Evolutionary conservation across 139 green algal species (phyloP), one percentile per base, ranked within the genome.

Genomic region (Picochlorum sp.): DNA sequence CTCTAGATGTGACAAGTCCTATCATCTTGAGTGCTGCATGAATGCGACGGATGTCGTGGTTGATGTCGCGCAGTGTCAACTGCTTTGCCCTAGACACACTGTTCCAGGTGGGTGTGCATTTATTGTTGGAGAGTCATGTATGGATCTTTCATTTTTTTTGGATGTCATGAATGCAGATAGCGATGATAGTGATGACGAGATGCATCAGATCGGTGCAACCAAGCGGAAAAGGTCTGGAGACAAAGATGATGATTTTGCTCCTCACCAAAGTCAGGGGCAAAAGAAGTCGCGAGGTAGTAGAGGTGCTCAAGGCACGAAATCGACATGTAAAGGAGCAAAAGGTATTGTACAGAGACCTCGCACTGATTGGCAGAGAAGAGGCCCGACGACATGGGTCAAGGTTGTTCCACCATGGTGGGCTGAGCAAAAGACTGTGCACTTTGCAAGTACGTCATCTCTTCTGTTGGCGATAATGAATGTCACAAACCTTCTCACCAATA

Each of bases 331-430:
- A 54, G 47, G n/a, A 26, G 9, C 47, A 20, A 54, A 54, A 24
- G 16, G 47, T 54, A 21, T 21, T 26, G 15, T 44, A 23, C 50
- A 66, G 57, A 49, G 71, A 11, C 47, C 59, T 2, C 65, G 71
- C 23, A 78, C 71, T 10, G 71, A 78, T 60, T 78, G 71, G 71
- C 71, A 78, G 64, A 65, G 64, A 46, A 44, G 54, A 46, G 71
- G 66, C 4, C 49, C 65, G 7, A 49, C 46, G 32, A 64, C 65
- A 1, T 78, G 71, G 71, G 28, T 67, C 30, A 78, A 78, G 54
- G 59, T 74, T 24, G 71, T 78, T 41, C 71, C 71, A 37, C 71
- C 65, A 52, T 78, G 71, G 71, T 78, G 71, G 71, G 68, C 46
- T 47, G 71, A 78, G 49, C 71, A 78, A 20, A 60, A 61, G 38